A percentile compares a stretch with the other conserved stretches of the same genome.
phyloP scores from a whole-genome alignment of 2,329 filamentous ascomycete species.

The Xylariaceae sp. region DNA sequence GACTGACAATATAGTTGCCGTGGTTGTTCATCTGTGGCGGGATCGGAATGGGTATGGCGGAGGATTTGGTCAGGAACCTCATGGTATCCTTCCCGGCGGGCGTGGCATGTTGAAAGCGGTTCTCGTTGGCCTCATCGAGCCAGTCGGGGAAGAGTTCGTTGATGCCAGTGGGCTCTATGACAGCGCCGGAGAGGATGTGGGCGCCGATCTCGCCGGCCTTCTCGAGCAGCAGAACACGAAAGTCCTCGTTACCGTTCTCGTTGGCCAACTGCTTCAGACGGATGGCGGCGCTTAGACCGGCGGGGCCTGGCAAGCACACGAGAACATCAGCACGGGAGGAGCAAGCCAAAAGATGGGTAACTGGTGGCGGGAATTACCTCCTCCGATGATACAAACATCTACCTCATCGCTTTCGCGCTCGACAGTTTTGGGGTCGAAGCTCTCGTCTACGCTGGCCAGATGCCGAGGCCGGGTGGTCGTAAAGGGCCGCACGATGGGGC shows the following conservation, averaged over 20 bases:
- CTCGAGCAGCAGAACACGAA: constrained; percentile 84
- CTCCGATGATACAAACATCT: constrained; percentile 94
- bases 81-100: constrained; percentile 79
- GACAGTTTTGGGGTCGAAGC: constrained; percentile 58
- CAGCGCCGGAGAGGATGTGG: constrained; percentile 92
- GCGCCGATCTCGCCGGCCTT: constrained; percentile 93
- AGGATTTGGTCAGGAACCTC: constrained; percentile 83
- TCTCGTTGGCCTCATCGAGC: constrained; percentile 81
- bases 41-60: constrained; percentile 70
- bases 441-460: constrained; percentile 35
- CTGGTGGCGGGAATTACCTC: constrained; percentile 54
- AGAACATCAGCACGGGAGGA: background rate
- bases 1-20: constrained; percentile 93
- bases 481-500: constrained; percentile 24
- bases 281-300: constrained; percentile 87
- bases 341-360: background rate
- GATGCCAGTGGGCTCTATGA: constrained; percentile 82
- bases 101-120: constrained; percentile 80
- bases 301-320: constrained; percentile 56
- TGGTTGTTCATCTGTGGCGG: constrained; percentile 98
- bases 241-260: constrained; percentile 90
- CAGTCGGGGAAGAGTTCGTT: constrained; percentile 91
- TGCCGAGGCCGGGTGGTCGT: constrained; percentile 25
- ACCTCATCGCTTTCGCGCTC: constrained; percentile 91
- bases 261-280: constrained; percentile 92